These are phyloP conservation scores for Citrus sinensis DNA, from an alignment of 345 rosid species.

Conservation along the genomic window DVS_A1.0 CM039162.1:25092501-25093000, in stretches of 20 bases:
- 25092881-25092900: neutral
- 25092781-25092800: constrained; percentile 98
- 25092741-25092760: constrained; percentile 91
- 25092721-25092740: constrained; percentile 96
- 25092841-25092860: neutral
- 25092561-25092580: neutral
- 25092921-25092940: neutral
- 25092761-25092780: constrained; percentile 78
- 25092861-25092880: neutral
- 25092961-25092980: neutral
- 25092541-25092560: neutral
- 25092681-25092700: constrained; percentile 70
- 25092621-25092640: neutral
- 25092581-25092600: neutral
- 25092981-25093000: neutral
- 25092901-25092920: neutral
- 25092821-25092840: neutral
- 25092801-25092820: neutral
- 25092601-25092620: neutral
- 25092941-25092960: neutral
- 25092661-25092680: constrained; percentile 40
- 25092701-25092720: constrained; percentile 80
- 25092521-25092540: neutral
- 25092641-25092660: neutral
- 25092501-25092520: neutral